Conservation (phyloP, 768 basidiomycete genomes). For the Gautieria morchelliformis region DNA sequence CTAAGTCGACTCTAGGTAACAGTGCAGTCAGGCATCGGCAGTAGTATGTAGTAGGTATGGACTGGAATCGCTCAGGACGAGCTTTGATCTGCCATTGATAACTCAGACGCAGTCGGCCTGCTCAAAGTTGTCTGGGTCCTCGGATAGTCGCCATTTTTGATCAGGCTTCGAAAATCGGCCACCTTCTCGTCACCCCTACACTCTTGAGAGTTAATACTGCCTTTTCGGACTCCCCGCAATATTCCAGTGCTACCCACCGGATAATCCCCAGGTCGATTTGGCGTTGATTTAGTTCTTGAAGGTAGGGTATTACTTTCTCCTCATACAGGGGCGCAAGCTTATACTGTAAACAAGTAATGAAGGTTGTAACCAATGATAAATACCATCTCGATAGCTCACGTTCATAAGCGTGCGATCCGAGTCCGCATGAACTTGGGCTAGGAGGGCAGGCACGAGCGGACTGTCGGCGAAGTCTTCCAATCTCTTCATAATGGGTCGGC, state of each 20-base stretch:
- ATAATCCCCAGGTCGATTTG: conserved; percentile 25
- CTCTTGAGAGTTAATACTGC: not conserved
- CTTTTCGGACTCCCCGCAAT: not conserved
- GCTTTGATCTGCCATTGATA: not conserved
- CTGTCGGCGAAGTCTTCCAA: conserved; percentile 23
- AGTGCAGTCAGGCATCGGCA: no score
- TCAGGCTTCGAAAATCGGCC: conserved; percentile 13
- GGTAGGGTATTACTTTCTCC: conserved; percentile 21
- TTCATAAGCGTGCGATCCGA: conserved; percentile 18
- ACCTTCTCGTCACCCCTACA: conserved; percentile 15
- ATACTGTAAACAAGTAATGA: conserved; percentile 12
- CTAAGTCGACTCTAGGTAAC: no score
- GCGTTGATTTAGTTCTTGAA: conserved; percentile 20
- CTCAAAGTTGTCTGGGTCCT: conserved; percentile 13
- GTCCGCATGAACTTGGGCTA: conserved; percentile 24
- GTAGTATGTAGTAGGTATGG: no score
- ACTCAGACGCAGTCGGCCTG: conserved; percentile 13
- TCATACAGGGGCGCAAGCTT: conserved; percentile 19
- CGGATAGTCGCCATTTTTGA: conserved; percentile 8
- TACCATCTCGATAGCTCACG: conserved; percentile 13
- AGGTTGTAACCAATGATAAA: not conserved
- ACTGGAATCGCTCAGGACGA: no score
- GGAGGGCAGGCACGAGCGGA: conserved; percentile 24
- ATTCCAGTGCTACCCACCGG: conserved; percentile 13
- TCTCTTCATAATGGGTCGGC: conserved; percentile 23